Conservation (phyloP, 352 stramenopile species). For the Pythium plurisporium region DNA sequence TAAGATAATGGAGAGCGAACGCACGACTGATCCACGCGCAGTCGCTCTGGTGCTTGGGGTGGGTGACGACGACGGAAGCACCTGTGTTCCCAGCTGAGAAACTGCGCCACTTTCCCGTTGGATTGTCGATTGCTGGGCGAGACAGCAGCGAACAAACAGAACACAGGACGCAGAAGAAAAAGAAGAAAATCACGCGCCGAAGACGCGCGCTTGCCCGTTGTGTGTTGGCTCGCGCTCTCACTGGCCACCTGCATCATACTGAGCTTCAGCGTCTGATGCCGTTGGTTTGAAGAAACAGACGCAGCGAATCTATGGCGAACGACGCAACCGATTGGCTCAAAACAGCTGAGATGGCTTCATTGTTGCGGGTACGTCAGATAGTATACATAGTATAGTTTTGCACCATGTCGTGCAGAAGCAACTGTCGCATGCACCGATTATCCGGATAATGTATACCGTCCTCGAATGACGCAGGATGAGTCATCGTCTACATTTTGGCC, state of each 20-base stretch:
- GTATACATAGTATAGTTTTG: too few relatives aligned
- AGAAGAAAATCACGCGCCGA: slow-evolving; percentile 1
- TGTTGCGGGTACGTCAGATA: background rate
- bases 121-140: slow-evolving; percentile 7
- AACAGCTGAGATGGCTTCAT: slow-evolving; percentile 5
- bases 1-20: background rate
- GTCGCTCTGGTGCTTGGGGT: background rate
- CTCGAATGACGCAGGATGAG: background rate
- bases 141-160: background rate
- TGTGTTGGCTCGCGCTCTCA: too few relatives aligned
- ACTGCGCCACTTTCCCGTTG: background rate
- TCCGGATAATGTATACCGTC: background rate
- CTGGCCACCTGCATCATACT: too few relatives aligned
- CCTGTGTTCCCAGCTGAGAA: slow-evolving; percentile 1
- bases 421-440: too few relatives aligned
- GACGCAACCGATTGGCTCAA: background rate
- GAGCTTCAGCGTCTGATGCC: slow-evolving; percentile 1
- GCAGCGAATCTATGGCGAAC: slow-evolving; percentile 1
- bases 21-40: background rate
- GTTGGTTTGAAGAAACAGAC: slow-evolving; percentile 9
- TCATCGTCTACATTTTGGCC: too few relatives aligned
- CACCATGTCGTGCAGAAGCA: too few relatives aligned
- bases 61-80: too few relatives aligned
- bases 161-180: slow-evolving; percentile 2
- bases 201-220: background rate